A percentile compares a stretch with the other conserved stretches of the same genome.
Evolutionary conservation across 2,329 filamentous ascomycete species (phyloP).

Genomic region (Paecilomyces formosus): DNA sequence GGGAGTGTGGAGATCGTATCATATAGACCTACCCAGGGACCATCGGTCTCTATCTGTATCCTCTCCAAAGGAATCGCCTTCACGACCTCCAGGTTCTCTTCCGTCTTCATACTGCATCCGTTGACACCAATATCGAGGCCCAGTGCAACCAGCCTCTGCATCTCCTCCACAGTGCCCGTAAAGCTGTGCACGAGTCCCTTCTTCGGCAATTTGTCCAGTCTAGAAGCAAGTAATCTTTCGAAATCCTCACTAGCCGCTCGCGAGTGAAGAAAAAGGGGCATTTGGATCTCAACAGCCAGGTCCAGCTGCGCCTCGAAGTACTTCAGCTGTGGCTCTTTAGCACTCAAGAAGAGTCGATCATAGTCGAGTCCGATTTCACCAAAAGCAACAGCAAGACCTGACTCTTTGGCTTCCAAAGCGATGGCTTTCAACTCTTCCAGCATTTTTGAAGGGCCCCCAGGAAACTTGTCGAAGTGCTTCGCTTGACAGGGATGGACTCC

Average conservation of each 20-base stretch:
- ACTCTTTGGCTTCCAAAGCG: slow-evolving; percentile 51
- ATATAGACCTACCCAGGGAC: slow-evolving; percentile 59
- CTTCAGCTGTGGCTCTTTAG: slow-evolving; percentile 70
- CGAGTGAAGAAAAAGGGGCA: slow-evolving; percentile 89
- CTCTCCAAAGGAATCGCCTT: slow-evolving; percentile 67
- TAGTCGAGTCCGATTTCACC: slow-evolving; percentile 97
- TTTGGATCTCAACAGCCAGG: slow-evolving; percentile 65
- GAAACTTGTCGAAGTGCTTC: slow-evolving; percentile 61
- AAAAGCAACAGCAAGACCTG: slow-evolving; percentile 65
- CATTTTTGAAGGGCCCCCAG: slow-evolving; percentile 37
- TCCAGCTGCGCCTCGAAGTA: slow-evolving; percentile 79
- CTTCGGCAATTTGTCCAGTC: slow-evolving; percentile 60
- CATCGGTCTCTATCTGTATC: slow-evolving; percentile 93
- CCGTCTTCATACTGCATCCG: slow-evolving; percentile 92
- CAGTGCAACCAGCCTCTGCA: slow-evolving; percentile 68
- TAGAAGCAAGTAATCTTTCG: slow-evolving; percentile 58
- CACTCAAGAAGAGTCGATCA: slow-evolving; percentile 77
- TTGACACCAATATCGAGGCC: slow-evolving; percentile 93
- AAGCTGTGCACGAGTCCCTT: slow-evolving; percentile 90
- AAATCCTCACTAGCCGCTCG: slow-evolving; percentile 83
- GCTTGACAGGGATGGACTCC: slow-evolving; percentile 91
- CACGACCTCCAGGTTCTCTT: slow-evolving; percentile 81
- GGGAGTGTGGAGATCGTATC: neutral
- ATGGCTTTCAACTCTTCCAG: slow-evolving; percentile 57
- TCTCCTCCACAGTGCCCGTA: slow-evolving; percentile 79